Evolutionary conservation across 371 early-diverging fungal genomes (phyloP), one percentile per base, ranked within the genome.

Genomic region (Nematocida sp.): DNA sequence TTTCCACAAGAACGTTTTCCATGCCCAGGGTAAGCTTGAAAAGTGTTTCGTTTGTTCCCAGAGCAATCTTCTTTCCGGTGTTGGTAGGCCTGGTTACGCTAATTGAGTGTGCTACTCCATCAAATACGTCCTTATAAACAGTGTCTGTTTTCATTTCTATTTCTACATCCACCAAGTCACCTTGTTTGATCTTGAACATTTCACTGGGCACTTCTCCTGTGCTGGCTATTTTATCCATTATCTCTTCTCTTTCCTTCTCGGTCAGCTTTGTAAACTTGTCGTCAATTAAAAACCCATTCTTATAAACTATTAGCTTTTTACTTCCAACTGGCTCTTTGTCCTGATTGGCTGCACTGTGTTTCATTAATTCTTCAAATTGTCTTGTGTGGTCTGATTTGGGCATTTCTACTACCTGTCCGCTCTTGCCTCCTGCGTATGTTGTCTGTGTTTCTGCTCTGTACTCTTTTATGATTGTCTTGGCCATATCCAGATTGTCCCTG

Each of bases 141-240:
- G 57, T 61, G 19, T 60, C 74, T 19, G 58, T 35, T 35, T 70
- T 9, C 17, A 41, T 48, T 15, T 40, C 49, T 11, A 66, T 45
- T 21, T 70, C 74, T n/a, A 70, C 74, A 60, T 70, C 74, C 5
- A 70, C 49, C 31, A 70, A 52, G 25, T 70, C 74, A 21, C 55
- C 55, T 29, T 48, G 38, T 19, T 70, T 57, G 23, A 70, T 70
- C 13, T 46, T 35, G 38, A 70, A 70, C 40, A 70, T 23, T 27
- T 70, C 61, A 46, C 74, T 70, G 15, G 74, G 74, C 17, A 70
- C 49, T 60, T 70, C 74, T 58, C 55, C 32, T n/a, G 76, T 70
- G 25, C 60, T 52, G 5, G 55, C 13, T 27, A 70, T 70, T 11
- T 57, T 47, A 9, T 70, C 48, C 58, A 70, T 60, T 0, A 37